A percentile compares a stretch with the other conserved stretches of the same genome.
These are phyloP conservation scores for Cucurbita maxima DNA, from an alignment of 306 rosid species.

Conservation along the genomic window DNA sequence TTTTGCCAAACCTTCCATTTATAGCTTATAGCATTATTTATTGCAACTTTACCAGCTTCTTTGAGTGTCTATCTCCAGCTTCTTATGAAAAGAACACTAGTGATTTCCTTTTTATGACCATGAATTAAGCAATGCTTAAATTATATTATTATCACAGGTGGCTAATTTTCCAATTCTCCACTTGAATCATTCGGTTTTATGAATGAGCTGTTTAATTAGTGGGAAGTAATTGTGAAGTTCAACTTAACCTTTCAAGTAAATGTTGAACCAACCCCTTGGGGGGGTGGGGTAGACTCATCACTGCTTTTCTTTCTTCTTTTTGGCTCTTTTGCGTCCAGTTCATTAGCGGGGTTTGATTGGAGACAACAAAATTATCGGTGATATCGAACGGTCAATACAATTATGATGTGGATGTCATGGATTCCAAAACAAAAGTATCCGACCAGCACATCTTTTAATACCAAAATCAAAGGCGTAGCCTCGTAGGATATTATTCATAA, in stretches of 20 bases:
- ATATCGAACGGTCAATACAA: too few relatives aligned
- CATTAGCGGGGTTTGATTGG: too few relatives aligned
- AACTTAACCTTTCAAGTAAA: too few relatives aligned
- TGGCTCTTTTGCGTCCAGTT: too few relatives aligned
- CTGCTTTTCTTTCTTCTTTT: too few relatives aligned
- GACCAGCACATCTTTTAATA: background rate
- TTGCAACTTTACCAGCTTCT: background rate
- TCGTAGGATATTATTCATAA: background rate
- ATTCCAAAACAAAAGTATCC: background rate
- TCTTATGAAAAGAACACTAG: background rate
- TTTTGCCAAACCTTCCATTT: background rate
- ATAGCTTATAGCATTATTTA: background rate
- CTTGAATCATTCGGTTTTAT: background rate
- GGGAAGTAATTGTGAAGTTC: too few relatives aligned
- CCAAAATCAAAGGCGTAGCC: background rate
- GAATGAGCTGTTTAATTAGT: too few relatives aligned
- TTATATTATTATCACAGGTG: background rate
- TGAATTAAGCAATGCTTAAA: background rate
- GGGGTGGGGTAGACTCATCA: too few relatives aligned
- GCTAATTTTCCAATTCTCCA: background rate
- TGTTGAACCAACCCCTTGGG: too few relatives aligned
- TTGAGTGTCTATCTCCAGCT: background rate
- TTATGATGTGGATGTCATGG: background rate
- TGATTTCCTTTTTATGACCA: background rate
- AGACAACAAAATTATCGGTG: too few relatives aligned